phyloP scores from a whole-genome alignment of 352 stramenopile genomes.

The Aphanomyces invadans region DNA sequence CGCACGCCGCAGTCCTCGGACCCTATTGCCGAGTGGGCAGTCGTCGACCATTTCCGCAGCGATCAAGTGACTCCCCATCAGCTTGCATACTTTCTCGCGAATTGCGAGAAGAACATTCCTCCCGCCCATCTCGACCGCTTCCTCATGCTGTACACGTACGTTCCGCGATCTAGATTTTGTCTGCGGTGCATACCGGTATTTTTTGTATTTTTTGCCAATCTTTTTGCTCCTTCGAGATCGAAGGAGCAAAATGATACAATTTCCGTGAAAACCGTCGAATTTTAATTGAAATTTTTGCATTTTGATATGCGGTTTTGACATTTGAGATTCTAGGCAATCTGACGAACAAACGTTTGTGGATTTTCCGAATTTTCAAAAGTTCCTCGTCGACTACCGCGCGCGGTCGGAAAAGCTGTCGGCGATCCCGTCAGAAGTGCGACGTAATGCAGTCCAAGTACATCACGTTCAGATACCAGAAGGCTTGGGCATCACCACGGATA shows the following conservation, averaged over 20 bases:
- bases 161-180: background rate
- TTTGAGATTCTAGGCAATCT: background rate
- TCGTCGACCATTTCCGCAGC: conserved; percentile 6
- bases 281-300: background rate
- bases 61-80: conserved; percentile 7
- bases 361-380: background rate
- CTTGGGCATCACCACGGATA: background rate
- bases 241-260: too few species aligned
- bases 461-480: background rate
- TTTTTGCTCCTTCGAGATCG: too few species aligned
- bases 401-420: background rate
- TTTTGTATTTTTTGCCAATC: too few species aligned
- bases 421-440: background rate
- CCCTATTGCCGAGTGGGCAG: background rate
- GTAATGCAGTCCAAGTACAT: background rate
- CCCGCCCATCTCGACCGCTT: conserved; percentile 5
- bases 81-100: conserved; percentile 4
- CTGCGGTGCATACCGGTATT: background rate
- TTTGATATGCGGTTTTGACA: too few species aligned
- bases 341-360: background rate
- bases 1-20: background rate
- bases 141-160: conserved; percentile 11
- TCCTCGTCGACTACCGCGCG: background rate
- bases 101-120: background rate
- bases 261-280: too few species aligned